These are phyloP conservation scores for Podaxis pistillaris DNA, from an alignment of 768 basidiomycete species.

Conservation along the genomic window DNA sequence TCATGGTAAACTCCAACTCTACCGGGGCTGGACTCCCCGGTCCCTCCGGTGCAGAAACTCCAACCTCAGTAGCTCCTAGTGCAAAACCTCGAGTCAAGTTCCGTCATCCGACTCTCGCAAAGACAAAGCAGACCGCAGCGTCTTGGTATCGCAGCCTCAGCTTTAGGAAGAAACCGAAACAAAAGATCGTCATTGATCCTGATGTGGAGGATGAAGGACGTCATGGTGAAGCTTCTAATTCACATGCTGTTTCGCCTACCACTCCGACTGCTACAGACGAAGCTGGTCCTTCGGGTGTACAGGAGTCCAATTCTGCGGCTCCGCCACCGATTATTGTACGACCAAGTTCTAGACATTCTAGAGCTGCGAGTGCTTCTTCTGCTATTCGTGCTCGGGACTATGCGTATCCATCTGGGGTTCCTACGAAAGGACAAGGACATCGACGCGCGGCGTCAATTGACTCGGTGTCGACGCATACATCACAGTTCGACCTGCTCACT, in stretches of 20 bases:
- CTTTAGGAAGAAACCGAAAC: constrained; percentile 32
- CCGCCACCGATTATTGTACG: neutral
- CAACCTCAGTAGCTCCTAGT: constrained; percentile 16
- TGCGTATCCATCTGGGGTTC: neutral
- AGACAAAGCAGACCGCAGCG: constrained; percentile 31
- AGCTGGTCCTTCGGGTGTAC: neutral
- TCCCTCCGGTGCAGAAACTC: constrained; percentile 1
- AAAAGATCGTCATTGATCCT: constrained; percentile 29
- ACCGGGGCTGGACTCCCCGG: neutral
- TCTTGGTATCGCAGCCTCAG: constrained; percentile 42
- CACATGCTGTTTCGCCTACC: neutral
- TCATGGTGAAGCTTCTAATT: constrained; percentile 22
- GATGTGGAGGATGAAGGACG: constrained; percentile 22
- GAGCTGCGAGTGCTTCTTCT: constrained; percentile 3
- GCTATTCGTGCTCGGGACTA: constrained; percentile 4
- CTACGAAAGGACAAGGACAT: neutral
- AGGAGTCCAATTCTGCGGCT: neutral
- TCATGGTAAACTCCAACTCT: constrained; percentile 3
- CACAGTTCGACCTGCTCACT: constrained; percentile 17
- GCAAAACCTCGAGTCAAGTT: constrained; percentile 22
- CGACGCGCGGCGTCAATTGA: constrained; percentile 12
- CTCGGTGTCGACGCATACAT: constrained; percentile 14
- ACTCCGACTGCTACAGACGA: neutral
- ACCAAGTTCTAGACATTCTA: constrained; percentile 13
- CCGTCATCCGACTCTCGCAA: constrained; percentile 24